Conservation (phyloP, 2,329 filamentous ascomycete genomes). For the Pseudocercospora crystallina region DNA sequence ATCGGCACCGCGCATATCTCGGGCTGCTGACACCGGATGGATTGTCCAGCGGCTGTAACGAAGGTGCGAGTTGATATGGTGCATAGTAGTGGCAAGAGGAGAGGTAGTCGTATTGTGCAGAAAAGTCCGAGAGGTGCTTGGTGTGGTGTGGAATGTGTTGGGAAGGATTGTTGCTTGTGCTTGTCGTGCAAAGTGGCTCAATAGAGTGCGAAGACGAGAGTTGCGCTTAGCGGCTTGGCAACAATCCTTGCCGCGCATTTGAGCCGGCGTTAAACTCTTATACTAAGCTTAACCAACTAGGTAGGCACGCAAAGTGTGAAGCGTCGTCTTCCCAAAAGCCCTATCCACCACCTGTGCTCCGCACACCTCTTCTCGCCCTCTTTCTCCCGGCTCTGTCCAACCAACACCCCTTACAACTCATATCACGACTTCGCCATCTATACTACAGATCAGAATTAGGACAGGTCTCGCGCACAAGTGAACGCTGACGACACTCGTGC, state of each 20-base stretch:
- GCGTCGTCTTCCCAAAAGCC: too few species aligned
- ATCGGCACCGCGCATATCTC: slow-evolving; percentile 9
- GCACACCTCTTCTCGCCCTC: background rate
- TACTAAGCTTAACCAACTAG: too few species aligned
- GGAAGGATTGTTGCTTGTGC: background rate
- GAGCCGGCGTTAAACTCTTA: too few species aligned
- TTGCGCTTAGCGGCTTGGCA: too few species aligned
- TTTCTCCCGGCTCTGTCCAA: too few species aligned
- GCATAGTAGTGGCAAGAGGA: background rate
- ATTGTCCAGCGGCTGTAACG: background rate
- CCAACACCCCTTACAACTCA: too few species aligned
- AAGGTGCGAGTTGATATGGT: background rate
- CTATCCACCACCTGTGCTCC: background rate
- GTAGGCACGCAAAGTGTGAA: too few species aligned
- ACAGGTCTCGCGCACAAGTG: background rate
- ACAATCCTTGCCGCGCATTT: too few species aligned
- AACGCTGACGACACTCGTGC: background rate
- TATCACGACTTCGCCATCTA: too few species aligned
- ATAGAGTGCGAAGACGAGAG: too few species aligned
- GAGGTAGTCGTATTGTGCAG: background rate
- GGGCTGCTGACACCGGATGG: slow-evolving; percentile 1
- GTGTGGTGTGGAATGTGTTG: slow-evolving; percentile 1
- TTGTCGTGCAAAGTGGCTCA: background rate
- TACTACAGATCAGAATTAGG: background rate
- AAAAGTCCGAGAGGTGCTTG: background rate